Base-by-base conservation (phyloP, 2,329 filamentous ascomycete genomes). In the Arachnopeziza araneosa region DNA sequence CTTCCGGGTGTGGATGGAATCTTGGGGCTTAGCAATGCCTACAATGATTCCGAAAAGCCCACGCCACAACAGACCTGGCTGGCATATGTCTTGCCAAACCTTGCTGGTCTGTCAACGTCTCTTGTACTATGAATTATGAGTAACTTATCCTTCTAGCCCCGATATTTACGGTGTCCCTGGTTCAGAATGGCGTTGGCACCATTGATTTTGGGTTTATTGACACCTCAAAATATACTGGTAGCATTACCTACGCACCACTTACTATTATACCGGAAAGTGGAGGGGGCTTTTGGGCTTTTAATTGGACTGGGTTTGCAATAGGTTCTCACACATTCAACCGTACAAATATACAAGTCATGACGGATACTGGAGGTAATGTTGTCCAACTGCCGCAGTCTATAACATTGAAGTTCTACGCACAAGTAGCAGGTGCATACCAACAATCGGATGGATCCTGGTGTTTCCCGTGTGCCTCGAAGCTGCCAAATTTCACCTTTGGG, bases 131-230 rank as follows among this genome's bases (percentile, higher is more conserved):
- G 50, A 21, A 23, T 21, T 32, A 30, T 52, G 32, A 52, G 55
- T 36, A 14, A 44, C 58, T 63, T 24, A 63, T 21, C 50, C n/a
- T 19, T 23, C 5, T 24, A 66, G 60, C 71, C 65, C 79, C 78
- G 10, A 68, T 87, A 21, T 86, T 86, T 69, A 81, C 83, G 14
- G 80, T 78, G 30, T 72, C 74, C 52, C 72, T 83, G 51, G 78
- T 79, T 69, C 75, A 78, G 61, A 74, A 77, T 61, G 66, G 68
- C 2, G 63, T 74, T 8, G 78, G 80, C 24, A 75, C 72, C 23
- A 83, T 82, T 71, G 77, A 81, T 67, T 83, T 83, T 60, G 81
- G 81, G 50, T 80, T 73, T 71, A 80, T 84, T 63, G 77, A 84
- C 72, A 66, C 59, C 17, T 70, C 72, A 61, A 79, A 80, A 68